Evolutionary conservation across 345 rosid genomes (phyloP), one percentile per base, ranked within the genome.

Genomic region (Citrus cavaleriei): DNA sequence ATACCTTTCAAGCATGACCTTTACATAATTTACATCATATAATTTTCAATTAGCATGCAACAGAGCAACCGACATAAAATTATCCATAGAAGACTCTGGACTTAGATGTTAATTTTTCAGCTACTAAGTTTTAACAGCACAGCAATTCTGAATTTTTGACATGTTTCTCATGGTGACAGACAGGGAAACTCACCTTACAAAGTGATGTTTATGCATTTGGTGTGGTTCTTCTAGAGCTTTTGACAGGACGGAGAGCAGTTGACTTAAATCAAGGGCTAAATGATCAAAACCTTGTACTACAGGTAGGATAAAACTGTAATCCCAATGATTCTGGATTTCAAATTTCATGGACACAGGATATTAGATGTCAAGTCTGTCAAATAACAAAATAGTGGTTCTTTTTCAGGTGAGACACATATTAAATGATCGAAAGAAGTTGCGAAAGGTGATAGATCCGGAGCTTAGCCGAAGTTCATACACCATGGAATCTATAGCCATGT

Each of bases 161-260:
- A 77, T 58, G 4, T 71, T 62, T 68, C 69, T 32, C 62, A 77
- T 70, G 54, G 21, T 71, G 73, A 74, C 90, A 95, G 98, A 95
- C 99, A 73, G 99, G 99, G 68, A 95, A 93, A 76, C 94, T 95
- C 81, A 95, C 99, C 65, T 83, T 95, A 85, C 96, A 92, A 84
- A 95, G 98, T 68, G 99, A 95, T 82, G 97, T 92, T 61, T 95
- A 95, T 79, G 99, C 99, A 84, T 95, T 93, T 75, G 98, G 99
- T 21, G 98, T 95, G 81, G 98, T 95, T 78, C 97, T 95, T 72
- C 85, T 95, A 46, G 99, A 95, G 86, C 95, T 93, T 81, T 87
- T 93, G 79, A 95, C 99, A 1, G 99, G 98, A 72, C 96, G 99
- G 55, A 88, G 98, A 86, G 99, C 99, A 4, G 89, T 95, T 49